Percentiles rank a stretch among this genome's conserved stretches.
Conservation (phyloP, 345 rosid species). For the Psidium guajava region DNA sequence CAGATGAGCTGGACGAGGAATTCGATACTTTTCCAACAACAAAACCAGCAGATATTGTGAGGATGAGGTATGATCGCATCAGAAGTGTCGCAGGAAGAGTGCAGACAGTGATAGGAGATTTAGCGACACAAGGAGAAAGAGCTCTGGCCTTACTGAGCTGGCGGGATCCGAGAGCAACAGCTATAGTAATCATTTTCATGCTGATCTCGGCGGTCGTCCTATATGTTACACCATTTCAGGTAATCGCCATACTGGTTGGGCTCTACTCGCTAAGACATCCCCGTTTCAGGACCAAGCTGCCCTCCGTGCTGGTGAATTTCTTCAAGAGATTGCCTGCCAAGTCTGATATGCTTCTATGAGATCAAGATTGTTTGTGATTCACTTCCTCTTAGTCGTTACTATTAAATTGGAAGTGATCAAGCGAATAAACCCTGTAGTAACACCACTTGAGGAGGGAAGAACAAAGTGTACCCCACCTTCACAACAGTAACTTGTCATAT, state of each 20-base stretch:
- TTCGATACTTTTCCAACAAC: slow-evolving; percentile 62
- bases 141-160: slow-evolving; percentile 80
- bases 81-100: slow-evolving; percentile 77
- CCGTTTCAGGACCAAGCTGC: slow-evolving; percentile 73
- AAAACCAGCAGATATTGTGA: slow-evolving; percentile 43
- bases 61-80: slow-evolving; percentile 78
- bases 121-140: slow-evolving; percentile 90
- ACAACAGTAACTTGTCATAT: background rate
- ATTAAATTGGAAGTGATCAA: background rate
- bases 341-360: slow-evolving; percentile 72
- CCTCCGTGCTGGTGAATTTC: slow-evolving; percentile 88
- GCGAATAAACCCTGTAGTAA: background rate
- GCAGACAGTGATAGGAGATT: slow-evolving; percentile 78
- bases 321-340: slow-evolving; percentile 92
- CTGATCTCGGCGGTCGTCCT: slow-evolving; percentile 69
- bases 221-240: slow-evolving; percentile 81
- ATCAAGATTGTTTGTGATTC: background rate
- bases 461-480: background rate
- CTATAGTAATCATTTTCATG: slow-evolving; percentile 65
- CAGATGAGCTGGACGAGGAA: too few relatives aligned
- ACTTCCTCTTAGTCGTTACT: background rate
- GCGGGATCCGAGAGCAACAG: slow-evolving; percentile 91
- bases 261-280: slow-evolving; percentile 87
- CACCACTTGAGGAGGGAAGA: background rate
- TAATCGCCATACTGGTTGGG: slow-evolving; percentile 60